These are phyloP conservation scores for Podospora sp. DNA, from an alignment of 495 filamentous ascomycete genomes.

Conservation along the genomic window DNA sequence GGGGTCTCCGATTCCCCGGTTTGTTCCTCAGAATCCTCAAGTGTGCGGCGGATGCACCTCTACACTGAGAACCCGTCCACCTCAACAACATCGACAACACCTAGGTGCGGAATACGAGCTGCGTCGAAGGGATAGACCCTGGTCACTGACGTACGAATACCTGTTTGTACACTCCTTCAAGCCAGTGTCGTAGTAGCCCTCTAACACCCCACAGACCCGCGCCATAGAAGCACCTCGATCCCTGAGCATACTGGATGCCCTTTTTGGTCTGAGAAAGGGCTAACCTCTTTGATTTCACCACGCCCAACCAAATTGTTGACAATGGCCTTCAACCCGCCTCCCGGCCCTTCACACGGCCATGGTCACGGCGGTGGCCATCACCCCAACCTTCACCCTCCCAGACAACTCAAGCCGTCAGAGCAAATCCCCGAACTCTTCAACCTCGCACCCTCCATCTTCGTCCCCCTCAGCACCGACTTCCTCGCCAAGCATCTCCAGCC, in stretches of 20 bases:
- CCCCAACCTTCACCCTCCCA: constrained; percentile 54
- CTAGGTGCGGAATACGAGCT: too few relatives aligned
- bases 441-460: constrained; percentile 47
- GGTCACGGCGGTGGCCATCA: constrained; percentile 1
- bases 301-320: neutral
- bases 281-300: neutral
- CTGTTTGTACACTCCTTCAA: too few relatives aligned
- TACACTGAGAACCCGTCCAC: too few relatives aligned
- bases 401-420: constrained; percentile 46
- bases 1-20: too few relatives aligned
- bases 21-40: too few relatives aligned
- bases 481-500: constrained; percentile 31
- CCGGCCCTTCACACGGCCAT: neutral
- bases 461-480: constrained; percentile 40
- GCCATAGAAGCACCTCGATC: too few relatives aligned
- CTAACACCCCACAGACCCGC: too few relatives aligned
- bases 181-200: too few relatives aligned
- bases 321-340: neutral
- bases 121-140: too few relatives aligned
- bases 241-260: neutral
- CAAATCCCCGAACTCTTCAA: constrained; percentile 37
- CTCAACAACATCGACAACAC: too few relatives aligned
- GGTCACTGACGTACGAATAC: too few relatives aligned
- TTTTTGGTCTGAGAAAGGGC: neutral
- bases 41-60: too few relatives aligned